Conservation (phyloP, 306 rosid genomes). For the Casuarina glauca region DNA sequence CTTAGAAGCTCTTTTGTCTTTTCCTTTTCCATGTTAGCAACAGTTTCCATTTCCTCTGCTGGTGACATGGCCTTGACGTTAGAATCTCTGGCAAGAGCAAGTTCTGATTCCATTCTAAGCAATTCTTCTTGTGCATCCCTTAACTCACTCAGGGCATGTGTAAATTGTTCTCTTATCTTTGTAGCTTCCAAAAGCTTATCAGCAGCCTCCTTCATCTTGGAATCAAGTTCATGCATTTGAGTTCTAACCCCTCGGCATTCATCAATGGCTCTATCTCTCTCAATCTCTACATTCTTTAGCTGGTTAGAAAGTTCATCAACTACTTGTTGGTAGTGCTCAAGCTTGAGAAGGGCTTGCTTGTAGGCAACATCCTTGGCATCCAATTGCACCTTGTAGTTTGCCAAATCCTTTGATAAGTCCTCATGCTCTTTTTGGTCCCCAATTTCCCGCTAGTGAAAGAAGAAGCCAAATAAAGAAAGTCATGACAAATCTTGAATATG, state of each 20-base stretch:
- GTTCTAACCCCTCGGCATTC: constrained; percentile 38
- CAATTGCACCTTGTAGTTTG: constrained; percentile 64
- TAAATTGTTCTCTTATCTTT: constrained; percentile 44
- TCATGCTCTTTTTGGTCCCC: constrained; percentile 55
- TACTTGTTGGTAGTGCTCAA: constrained; percentile 54
- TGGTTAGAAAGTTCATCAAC: constrained; percentile 50
- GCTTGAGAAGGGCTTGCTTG: constrained; percentile 61
- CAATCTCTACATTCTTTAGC: constrained; percentile 50
- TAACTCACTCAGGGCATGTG: constrained; percentile 43
- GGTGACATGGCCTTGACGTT: constrained; percentile 41
- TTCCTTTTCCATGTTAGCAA: constrained; percentile 39
- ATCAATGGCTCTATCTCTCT: constrained; percentile 46
- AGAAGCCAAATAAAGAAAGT: background rate
- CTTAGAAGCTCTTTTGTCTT: constrained; percentile 42
- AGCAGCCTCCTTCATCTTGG: constrained; percentile 45
- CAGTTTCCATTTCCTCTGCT: constrained; percentile 42
- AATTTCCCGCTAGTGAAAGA: constrained; percentile 32
- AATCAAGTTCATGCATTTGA: constrained; percentile 42
- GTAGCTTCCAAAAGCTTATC: constrained; percentile 37
- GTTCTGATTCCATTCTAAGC: constrained; percentile 54
- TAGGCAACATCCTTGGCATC: constrained; percentile 73
- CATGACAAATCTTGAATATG: background rate
- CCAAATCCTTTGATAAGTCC: constrained; percentile 56
- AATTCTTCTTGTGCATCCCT: constrained; percentile 52
- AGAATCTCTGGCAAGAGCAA: constrained; percentile 48